These are phyloP conservation scores for Nicotiana tomentosiformis DNA, from an alignment of 257 asterid genomes.

Conservation along the genomic window DNA sequence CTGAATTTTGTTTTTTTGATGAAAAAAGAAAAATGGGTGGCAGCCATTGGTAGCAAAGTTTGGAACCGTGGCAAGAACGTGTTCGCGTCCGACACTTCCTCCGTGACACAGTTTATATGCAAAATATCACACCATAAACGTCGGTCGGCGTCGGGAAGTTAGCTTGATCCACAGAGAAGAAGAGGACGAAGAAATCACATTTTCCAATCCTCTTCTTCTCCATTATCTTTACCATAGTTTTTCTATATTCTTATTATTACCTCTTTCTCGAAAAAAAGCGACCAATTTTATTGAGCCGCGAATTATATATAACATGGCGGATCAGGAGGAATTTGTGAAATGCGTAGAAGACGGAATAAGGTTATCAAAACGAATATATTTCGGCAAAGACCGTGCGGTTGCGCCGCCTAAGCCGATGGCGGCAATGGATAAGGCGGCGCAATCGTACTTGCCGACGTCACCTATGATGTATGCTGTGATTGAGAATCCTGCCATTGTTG, in stretches of 20 bases:
- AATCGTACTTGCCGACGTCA: constrained; percentile 49
- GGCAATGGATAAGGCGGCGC: constrained; percentile 49
- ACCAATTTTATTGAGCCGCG: not conserved
- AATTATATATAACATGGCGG: not conserved
- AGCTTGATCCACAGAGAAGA: not conserved
- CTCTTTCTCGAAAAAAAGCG: not conserved
- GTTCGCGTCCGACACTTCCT: constrained; percentile 13
- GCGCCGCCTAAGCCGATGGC: constrained; percentile 68
- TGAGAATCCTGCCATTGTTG: constrained; percentile 67
- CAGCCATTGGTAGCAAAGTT: not conserved
- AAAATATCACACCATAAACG: not conserved
- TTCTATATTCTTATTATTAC: not conserved
- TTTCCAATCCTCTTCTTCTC: constrained; percentile 1
- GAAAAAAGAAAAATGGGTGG: not conserved
- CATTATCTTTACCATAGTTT: not conserved
- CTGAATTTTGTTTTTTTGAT: too few relatives aligned
- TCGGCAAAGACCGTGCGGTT: constrained; percentile 82
- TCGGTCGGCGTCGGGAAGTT: not conserved
- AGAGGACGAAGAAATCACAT: not conserved
- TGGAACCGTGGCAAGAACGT: not conserved
- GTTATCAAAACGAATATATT: constrained; percentile 71
- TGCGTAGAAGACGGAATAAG: constrained; percentile 89
- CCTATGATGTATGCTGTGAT: constrained; percentile 89
- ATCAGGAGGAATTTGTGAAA: constrained; percentile 65
- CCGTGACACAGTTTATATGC: constrained; percentile 2